Evolutionary conservation across 306 rosid genomes (phyloP).

Genomic region (Astragalus membranaceus): DNA sequence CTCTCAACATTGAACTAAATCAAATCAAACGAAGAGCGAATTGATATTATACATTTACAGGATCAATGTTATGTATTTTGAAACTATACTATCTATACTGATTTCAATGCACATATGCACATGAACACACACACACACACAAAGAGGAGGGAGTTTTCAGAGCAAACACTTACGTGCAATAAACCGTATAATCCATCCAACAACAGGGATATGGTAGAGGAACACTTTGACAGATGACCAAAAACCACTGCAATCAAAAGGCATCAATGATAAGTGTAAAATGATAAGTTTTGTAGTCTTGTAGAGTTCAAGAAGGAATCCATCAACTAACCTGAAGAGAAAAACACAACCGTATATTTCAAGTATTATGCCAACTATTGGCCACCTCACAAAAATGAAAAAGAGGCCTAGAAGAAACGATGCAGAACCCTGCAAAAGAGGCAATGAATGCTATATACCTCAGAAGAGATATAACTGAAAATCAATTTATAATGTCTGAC

Average conservation of each 20-base stretch:
- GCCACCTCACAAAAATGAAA: slow-evolving; percentile 89
- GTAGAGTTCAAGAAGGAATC: slow-evolving; percentile 15
- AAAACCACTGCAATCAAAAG: slow-evolving; percentile 63
- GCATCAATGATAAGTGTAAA: slow-evolving; percentile 5
- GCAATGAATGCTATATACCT: not conserved
- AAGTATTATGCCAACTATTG: slow-evolving; percentile 69
- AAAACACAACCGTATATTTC: slow-evolving; percentile 67
- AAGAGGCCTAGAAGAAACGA: slow-evolving; percentile 86
- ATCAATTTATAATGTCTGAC: too few relatives aligned
- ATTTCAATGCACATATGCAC: not conserved
- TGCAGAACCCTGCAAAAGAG: slow-evolving; percentile 68
- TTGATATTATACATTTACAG: not conserved
- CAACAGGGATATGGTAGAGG: slow-evolving; percentile 66
- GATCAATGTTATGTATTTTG: not conserved
- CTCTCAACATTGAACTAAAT: not conserved
- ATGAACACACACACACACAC: not conserved
- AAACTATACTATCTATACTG: not conserved
- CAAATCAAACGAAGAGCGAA: not conserved
- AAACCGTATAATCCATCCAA: slow-evolving; percentile 79
- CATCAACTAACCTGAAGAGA: slow-evolving; percentile 77
- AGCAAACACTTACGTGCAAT: slow-evolving; percentile 55
- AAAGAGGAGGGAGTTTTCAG: not conserved
- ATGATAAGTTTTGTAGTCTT: not conserved
- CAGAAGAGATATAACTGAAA: too few relatives aligned
- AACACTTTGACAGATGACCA: slow-evolving; percentile 76